Base-by-base conservation (phyloP, 331 rosid genomes). In the Quercus phellos region DNA sequence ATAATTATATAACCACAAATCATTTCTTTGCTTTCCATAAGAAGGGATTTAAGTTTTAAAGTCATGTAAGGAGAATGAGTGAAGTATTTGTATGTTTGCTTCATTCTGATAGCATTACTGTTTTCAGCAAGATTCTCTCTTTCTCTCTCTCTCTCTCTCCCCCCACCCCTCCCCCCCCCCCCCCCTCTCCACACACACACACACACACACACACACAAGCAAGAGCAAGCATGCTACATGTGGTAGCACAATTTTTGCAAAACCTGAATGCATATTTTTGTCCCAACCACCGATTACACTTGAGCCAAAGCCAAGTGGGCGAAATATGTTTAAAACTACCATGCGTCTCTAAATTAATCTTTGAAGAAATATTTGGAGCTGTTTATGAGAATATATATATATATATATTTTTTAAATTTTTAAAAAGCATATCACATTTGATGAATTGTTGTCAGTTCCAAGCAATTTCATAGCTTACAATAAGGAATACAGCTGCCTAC, bases 61-160 rank as follows among this genome's bases (percentile, higher is more conserved):
- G 77, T 83, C 89, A 85, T 90, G 88, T 81, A 75, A 56, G 77
- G 74, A 61, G 43, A 46, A 77, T 90, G 95, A 83, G 81, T 58
- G 55, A 55, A 38, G 21, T 16, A 61, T 64, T 29, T 51, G 70
- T 58, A 54, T 51, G 80, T 68, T 35, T 14, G 21, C 27, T 70
- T 73, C 71, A 68, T 79, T 79, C 83, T 59, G 17, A 64, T 68
- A 55, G 72, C 75, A 29, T 53, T 69, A 60, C 69, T 32, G 27
- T 74, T 42, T 5, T 38, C 69, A 16, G 38, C 69, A 29, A 63
- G 12, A 27, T 8, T 30, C 73, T 73, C n/a, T 50, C 71, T 12
- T 29, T 69, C 75, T 27, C 51, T 67, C 66, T 43, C 4, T 74
- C 19, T 63, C n/a, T 24, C 21, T 10, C 64, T 2, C 29, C 19